These are phyloP conservation scores for Saussurea involucrata DNA, from an alignment of 129 eudicot species.

Conservation along the genomic window DNA sequence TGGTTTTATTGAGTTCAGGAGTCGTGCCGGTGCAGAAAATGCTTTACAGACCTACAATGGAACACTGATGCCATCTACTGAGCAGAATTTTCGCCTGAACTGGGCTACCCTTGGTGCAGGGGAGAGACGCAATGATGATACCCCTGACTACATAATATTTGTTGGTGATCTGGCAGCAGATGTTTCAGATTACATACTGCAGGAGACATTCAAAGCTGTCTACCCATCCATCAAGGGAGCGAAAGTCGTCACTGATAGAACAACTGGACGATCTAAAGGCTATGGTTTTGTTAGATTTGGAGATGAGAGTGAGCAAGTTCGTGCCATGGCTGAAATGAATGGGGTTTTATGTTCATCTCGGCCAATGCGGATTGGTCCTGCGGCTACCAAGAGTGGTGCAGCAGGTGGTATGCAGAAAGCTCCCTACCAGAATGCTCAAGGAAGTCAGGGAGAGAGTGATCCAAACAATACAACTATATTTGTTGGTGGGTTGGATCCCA, in stretches of 20 bases:
- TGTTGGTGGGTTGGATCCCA: constrained; percentile 96
- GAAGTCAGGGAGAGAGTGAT: constrained; percentile 92
- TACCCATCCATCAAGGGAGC: constrained; percentile 86
- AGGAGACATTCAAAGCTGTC: constrained; percentile 67
- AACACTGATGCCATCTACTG: constrained; percentile 66
- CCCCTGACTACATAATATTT: constrained; percentile 75
- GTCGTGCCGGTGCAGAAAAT: constrained; percentile 81
- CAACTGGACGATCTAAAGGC: constrained; percentile 89
- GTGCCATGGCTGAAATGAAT: constrained; percentile 99
- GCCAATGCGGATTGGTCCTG: constrained; percentile 95
- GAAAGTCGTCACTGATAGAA: constrained; percentile 82
- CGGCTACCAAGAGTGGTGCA: constrained; percentile 78
- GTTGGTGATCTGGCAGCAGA: constrained; percentile 97
- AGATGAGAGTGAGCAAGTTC: constrained; percentile 83
- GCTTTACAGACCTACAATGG: constrained; percentile 73
- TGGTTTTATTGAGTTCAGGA: constrained; percentile 82
- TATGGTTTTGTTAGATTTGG: constrained; percentile 97
- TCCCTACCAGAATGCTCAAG: constrained; percentile 76
- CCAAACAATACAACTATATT: constrained; percentile 97
- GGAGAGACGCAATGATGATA: constrained; percentile 73
- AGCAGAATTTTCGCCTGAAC: constrained; percentile 72
- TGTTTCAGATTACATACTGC: constrained; percentile 75
- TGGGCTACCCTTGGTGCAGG: constrained; percentile 96
- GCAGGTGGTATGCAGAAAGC: constrained; percentile 62
- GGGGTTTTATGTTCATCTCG: constrained; percentile 71